phyloP scores from a whole-genome alignment of 2,329 filamentous ascomycete genomes.

The Arthroderma uncinatum region DNA sequence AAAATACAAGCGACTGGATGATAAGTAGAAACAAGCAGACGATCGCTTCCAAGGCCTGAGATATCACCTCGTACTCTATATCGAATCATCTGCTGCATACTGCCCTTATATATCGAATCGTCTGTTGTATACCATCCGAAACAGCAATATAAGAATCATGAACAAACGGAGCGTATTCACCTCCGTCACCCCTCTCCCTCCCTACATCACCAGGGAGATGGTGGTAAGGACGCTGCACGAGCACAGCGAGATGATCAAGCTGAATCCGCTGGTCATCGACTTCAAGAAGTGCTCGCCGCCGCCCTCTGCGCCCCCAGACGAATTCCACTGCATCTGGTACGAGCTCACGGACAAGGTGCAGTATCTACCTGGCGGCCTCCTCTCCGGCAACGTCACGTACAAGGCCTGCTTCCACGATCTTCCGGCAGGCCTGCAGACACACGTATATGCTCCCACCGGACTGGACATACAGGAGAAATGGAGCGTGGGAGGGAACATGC shows the following conservation, averaged over 20 bases:
- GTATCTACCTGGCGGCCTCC: conserved; percentile 57
- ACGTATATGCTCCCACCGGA: conserved; percentile 71
- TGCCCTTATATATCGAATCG: too few species aligned
- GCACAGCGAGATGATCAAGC: conserved; percentile 72
- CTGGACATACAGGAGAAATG: conserved; percentile 70
- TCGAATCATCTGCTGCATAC: too few species aligned
- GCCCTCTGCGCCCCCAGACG: conserved; percentile 54
- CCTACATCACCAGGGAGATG: conserved; percentile 54
- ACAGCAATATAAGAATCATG: too few species aligned
- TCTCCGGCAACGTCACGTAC: conserved; percentile 60
- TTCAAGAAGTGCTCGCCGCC: conserved; percentile 59
- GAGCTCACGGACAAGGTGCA: conserved; percentile 64
- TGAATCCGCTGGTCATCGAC: conserved; percentile 72
- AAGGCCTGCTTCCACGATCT: conserved; percentile 71
- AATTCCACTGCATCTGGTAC: conserved; percentile 65
- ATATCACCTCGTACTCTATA: too few species aligned
- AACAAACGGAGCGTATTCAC: conserved; percentile 44
- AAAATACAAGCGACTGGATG: too few species aligned
- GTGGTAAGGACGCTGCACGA: conserved; percentile 66
- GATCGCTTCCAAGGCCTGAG: too few species aligned
- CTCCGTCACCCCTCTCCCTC: conserved; percentile 64
- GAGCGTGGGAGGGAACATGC: conserved; percentile 60
- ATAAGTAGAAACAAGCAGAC: too few species aligned
- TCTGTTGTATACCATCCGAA: too few species aligned
- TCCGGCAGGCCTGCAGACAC: conserved; percentile 62